Evolutionary conservation across 2,329 filamentous ascomycete genomes (phyloP), one percentile per base, ranked within the genome.

Genomic region (Hyphodiscus sp.): DNA sequence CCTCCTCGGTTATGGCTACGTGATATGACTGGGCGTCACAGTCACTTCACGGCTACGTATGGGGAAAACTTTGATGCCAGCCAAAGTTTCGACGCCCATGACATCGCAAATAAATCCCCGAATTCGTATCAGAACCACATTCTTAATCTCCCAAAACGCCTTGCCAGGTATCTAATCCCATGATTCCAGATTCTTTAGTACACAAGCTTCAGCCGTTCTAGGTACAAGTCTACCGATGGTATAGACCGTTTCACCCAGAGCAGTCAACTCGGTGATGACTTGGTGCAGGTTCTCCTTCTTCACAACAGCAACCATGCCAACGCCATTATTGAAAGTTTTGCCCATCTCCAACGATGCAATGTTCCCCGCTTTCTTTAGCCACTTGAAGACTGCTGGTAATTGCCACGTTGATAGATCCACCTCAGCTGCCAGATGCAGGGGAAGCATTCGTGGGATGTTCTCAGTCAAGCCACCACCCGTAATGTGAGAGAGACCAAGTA

Each of bases 401-500:
- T 82, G 70, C 90, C 91, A 99, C 1, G 80, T 73, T 43, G 76
- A 74, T 46, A 87, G 87, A 64, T 96, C 87, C 52, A 99, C 83
- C 67, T 91, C 82, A 1, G 91, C 92, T 1, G 87, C 81, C 6
- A 99, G 81, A 45, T 84, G 76, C 33, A 79, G 71, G 1, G 94
- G 94, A 18, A 99, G 78, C 87, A 95, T 95, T 60, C 94, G 85
- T 29, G 94, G 94, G 23, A 99, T 86, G 70, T 99, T 99, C 73
- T 99, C 94, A 18, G 86, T 77, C 19, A 99, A 80, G 11, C 94
- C 94, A 57, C 94, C 94, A 49, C 94, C 94, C 0, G 94, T 99
- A 73, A 99, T 97, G 73, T 99, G 94, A 11, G 94, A 88, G 70
- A 97, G 87, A 50, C 94, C 94, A 74, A 96, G 95, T 70, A 97